These are phyloP conservation scores for Arthrobotrys iridis DNA, from an alignment of 2,329 filamentous ascomycete genomes.

Conservation along the genomic window DNA sequence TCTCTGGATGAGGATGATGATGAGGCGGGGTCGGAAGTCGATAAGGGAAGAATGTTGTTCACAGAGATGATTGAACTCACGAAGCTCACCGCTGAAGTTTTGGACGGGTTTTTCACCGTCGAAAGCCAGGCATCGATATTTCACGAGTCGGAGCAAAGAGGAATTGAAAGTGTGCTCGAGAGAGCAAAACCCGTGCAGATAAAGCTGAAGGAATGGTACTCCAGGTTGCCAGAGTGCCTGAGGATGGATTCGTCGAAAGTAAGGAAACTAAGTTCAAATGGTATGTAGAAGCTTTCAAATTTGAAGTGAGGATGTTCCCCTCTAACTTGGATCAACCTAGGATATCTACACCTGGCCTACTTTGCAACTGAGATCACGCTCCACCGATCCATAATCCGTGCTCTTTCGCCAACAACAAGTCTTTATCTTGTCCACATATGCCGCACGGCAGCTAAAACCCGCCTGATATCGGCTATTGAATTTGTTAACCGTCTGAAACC, in stretches of 20 bases:
- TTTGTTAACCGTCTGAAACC: slow-evolving; percentile 93
- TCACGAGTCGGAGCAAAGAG: slow-evolving; percentile 52
- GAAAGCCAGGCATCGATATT: slow-evolving; percentile 55
- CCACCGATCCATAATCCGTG: slow-evolving; percentile 88
- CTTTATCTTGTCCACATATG: slow-evolving; percentile 88
- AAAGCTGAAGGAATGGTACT: slow-evolving; percentile 65
- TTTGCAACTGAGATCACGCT: slow-evolving; percentile 94
- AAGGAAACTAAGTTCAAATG: slow-evolving; percentile 65
- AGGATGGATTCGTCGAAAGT: slow-evolving; percentile 63
- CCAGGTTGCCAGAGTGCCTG: slow-evolving; percentile 64
- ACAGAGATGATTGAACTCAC: slow-evolving; percentile 67
- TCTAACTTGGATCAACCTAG: slow-evolving; percentile 59
- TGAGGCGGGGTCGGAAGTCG: slow-evolving; percentile 63
- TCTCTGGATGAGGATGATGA: slow-evolving; percentile 68
- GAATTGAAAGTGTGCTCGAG: slow-evolving; percentile 62
- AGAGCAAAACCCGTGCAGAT: slow-evolving; percentile 66
- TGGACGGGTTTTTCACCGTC: slow-evolving; percentile 65
- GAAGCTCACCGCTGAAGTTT: slow-evolving; percentile 66
- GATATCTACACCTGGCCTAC: slow-evolving; percentile 88
- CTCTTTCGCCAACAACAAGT: slow-evolving; percentile 68
- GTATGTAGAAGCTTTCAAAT: slow-evolving; percentile 61
- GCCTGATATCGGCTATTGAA: slow-evolving; percentile 94
- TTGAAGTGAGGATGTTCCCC: background rate
- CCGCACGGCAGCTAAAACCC: slow-evolving; percentile 90
- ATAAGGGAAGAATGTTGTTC: slow-evolving; percentile 65